A percentile compares a stretch with the other conserved stretches of the same genome.
phyloP scores from a whole-genome alignment of 2,329 filamentous ascomycete species.

The Colletotrichum sp. region DNA sequence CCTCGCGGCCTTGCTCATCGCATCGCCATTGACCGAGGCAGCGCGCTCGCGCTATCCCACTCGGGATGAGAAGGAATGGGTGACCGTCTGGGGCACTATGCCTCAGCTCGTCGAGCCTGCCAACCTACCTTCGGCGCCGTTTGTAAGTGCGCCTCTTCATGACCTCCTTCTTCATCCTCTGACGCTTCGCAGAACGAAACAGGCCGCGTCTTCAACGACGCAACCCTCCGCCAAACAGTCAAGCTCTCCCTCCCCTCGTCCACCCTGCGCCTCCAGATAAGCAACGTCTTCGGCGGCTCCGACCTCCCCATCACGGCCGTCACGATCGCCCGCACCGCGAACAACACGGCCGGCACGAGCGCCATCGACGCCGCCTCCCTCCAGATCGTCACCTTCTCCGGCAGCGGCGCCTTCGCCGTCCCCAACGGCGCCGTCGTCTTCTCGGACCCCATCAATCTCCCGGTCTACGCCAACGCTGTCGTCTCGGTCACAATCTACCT shows the following conservation, averaged over 20 bases:
- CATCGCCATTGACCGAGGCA: background rate
- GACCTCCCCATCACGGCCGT: constrained; percentile 62
- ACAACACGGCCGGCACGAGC: constrained; percentile 55
- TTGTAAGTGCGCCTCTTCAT: constrained; percentile 42
- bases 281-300: constrained; percentile 64
- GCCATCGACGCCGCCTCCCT: constrained; percentile 52
- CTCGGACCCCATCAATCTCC: constrained; percentile 62
- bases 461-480: constrained; percentile 50
- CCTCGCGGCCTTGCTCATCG: constrained; percentile 11
- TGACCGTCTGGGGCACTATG: constrained; percentile 67
- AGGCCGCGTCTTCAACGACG: constrained; percentile 58
- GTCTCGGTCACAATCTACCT: constrained; percentile 65
- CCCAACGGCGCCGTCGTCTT: constrained; percentile 61
- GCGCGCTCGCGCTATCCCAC: background rate
- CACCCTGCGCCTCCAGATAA: constrained; percentile 63
- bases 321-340: constrained; percentile 57
- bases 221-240: constrained; percentile 67
- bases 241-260: constrained; percentile 57
- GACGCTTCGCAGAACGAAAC: constrained; percentile 51
- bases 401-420: constrained; percentile 50
- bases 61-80: constrained; percentile 53
- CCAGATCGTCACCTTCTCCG: constrained; percentile 60
- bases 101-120: constrained; percentile 64
- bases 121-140: constrained; percentile 63
- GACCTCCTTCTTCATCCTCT: background rate